These are phyloP conservation scores for Blastobotrys proliferans DNA, from an alignment of 1,139 yeast genomes.

Conservation along the genomic window DNA sequence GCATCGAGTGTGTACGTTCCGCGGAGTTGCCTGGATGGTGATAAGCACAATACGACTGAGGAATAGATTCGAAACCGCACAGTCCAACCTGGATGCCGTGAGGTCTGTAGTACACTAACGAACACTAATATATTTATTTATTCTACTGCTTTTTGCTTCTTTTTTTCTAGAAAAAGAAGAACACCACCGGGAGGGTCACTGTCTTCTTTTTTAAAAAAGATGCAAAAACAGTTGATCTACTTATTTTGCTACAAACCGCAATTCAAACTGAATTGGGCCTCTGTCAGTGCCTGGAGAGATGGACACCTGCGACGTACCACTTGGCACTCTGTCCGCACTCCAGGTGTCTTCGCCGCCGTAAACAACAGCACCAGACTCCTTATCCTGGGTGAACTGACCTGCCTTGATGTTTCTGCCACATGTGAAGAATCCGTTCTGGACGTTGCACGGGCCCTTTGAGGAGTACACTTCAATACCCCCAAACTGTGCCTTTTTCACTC, in stretches of 20 bases:
- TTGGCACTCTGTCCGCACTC: conserved; percentile 56
- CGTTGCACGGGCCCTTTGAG: conserved; percentile 70
- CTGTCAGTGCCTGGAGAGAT: conserved; percentile 49
- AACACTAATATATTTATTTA: not conserved
- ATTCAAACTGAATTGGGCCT: conserved; percentile 38
- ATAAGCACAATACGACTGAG: conserved; percentile 17
- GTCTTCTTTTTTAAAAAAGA: no score
- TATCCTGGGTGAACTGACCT: conserved; percentile 33
- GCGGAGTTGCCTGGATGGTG: conserved; percentile 15
- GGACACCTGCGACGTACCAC: conserved; percentile 49
- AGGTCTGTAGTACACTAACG: no score
- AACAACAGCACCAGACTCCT: conserved; percentile 36
- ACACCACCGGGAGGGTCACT: no score
- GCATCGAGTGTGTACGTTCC: conserved; percentile 2
- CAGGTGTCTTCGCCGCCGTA: conserved; percentile 64
- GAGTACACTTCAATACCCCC: conserved; percentile 70
- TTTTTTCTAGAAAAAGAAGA: no score
- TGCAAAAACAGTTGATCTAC: no score
- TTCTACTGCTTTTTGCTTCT: no score
- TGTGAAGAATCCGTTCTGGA: conserved; percentile 41
- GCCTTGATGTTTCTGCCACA: conserved; percentile 28
- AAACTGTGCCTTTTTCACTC: conserved; percentile 50
- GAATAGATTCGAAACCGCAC: conserved; percentile 9
- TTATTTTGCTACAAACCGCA: conserved; percentile 34
- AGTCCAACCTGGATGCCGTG: no score